Evolutionary conservation across 2,329 filamentous ascomycete genomes (phyloP), one percentile per base, ranked within the genome.

Genomic region (Colletotrichum godetiae): DNA sequence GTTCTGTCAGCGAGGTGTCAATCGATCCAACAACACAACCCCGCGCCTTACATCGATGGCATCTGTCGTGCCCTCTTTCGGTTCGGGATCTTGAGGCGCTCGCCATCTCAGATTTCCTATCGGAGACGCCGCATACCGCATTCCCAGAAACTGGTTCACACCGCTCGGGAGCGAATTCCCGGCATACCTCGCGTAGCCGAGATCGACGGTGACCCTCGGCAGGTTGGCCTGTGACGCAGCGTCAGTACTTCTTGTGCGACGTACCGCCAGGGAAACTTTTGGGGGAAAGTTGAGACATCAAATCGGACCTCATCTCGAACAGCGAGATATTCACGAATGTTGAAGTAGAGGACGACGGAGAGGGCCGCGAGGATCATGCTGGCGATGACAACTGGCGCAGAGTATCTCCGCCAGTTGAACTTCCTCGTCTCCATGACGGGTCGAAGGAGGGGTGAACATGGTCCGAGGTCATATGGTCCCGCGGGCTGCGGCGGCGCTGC

Each of bases 91-190:
- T 19, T 82, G 79, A 0, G 89, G 88, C 22, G 87, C 85, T 31
- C 85, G 81, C 82, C 87, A 91, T 66, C 89, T 84, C 42, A 89
- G 80, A 52, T 88, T 80, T 2, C 84, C 86, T 0, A 86, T 68
- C 5, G 89, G 88, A n/a, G 88, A 81, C 15, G 84, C 82, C 12
- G 89, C 89, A 77, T 86, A 91, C 56, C 88, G 86, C 78, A 87
- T 80, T 13, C 86, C 86, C 3, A 86, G 80, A 76, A 84, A 89
- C 76, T 86, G 80, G 62, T 82, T 82, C 35, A 88, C 81, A n/a
- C 81, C 82, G 33, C 78, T 82, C 29, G 77, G 74, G 4, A 86
- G 79, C 3, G 78, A 75, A 3, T 78, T 77, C 33, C 86, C 86
- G 29, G 81, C 80, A 68, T 88, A 88, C 31, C 78, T 77, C n/a